Conservation (phyloP, 306 rosid genomes). For the Crotalaria pallida region DNA sequence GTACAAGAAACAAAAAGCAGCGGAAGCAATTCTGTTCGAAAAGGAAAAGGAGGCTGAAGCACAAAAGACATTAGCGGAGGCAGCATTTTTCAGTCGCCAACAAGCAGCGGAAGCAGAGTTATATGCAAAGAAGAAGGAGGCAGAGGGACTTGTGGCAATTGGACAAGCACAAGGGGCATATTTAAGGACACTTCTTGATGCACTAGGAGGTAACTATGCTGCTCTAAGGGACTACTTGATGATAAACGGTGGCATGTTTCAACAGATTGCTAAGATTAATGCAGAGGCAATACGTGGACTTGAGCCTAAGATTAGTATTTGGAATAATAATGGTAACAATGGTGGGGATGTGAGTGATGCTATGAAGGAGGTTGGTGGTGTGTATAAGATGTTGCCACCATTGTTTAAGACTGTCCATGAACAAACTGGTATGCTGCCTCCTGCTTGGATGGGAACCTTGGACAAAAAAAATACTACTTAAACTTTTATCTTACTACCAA, state of each 20-base stretch:
- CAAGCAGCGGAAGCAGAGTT: slow-evolving; percentile 31
- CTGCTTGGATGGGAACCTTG: slow-evolving; percentile 33
- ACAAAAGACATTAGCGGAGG: slow-evolving; percentile 19
- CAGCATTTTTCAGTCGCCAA: slow-evolving; percentile 20
- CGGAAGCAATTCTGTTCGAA: slow-evolving; percentile 27
- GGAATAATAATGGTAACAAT: too few relatives aligned
- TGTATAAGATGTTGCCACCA: slow-evolving; percentile 37
- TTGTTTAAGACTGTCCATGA: slow-evolving; percentile 30
- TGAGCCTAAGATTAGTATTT: slow-evolving; percentile 34
- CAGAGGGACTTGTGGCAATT: slow-evolving; percentile 28
- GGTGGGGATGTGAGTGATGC: not conserved
- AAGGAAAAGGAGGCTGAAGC: slow-evolving; percentile 34
- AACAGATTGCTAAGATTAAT: slow-evolving; percentile 31
- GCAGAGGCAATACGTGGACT: slow-evolving; percentile 34
- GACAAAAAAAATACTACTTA: not conserved
- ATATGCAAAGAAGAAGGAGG: slow-evolving; percentile 26
- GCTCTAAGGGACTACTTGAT: slow-evolving; percentile 31
- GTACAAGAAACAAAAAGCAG: slow-evolving; percentile 29
- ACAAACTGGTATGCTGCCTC: slow-evolving; percentile 42
- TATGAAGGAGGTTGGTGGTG: slow-evolving; percentile 28
- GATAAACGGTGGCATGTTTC: slow-evolving; percentile 26
- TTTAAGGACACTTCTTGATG: slow-evolving; percentile 21
- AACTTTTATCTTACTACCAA: too few relatives aligned
- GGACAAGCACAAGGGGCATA: slow-evolving; percentile 25
- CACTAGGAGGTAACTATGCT: slow-evolving; percentile 17